Evolutionary conservation across 2,329 filamentous ascomycete species (phyloP), one percentile per base, ranked within the genome.

Genomic region (Phialophora tarda): DNA sequence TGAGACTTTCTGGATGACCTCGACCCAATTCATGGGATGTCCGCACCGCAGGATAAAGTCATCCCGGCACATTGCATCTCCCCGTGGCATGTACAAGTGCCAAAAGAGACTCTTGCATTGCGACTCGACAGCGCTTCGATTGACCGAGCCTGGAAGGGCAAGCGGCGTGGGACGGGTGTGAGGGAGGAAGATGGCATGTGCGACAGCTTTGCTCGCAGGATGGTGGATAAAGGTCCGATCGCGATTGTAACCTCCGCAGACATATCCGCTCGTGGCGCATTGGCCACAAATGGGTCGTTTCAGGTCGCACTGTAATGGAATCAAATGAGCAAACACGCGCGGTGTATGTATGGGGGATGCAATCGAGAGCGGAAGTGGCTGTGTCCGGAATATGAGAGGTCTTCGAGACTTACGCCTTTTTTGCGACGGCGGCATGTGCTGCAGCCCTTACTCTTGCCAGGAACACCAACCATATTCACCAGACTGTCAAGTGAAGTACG

Each of bases 361-460:
- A n/a, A 44, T 44, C 26, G 48, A 28, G 28, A 44, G 21, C 26
- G 51, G 21, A 51, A 21, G 14, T 44, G 54, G 62, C 26, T 21
- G 38, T 23, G 48, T 44, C 26, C 26, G 26, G 26, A 26, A 26
- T 26, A 24, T 32, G 11, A 23, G 53, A 34, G n/a, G 17, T 44
- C 38, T 44, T 44, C 14, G 5, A 34, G 47, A 75, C 81, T 69
- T 78, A 86, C 86, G 74, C 86, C 87, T 67, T 88, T 86, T 75
- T 87, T 82, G 59, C 86, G 79, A 30, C 81, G 78, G 57, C 86
- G 80, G 74, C 86, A 88, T 28, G 86, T 88, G 75, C 87, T 86
- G 77, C 86, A 88, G 44, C 86, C 86, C 75, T 88, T 88, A 75
- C 85, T 88, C 75, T 88, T 88, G 59, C 86, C 86, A 44, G 85